Percentiles rank a stretch among this genome's conserved stretches.
These are phyloP conservation scores for Ampelocalamus luodianensis DNA, from an alignment of 176 grass and related monocot species.

Conservation along the genomic window DNA sequence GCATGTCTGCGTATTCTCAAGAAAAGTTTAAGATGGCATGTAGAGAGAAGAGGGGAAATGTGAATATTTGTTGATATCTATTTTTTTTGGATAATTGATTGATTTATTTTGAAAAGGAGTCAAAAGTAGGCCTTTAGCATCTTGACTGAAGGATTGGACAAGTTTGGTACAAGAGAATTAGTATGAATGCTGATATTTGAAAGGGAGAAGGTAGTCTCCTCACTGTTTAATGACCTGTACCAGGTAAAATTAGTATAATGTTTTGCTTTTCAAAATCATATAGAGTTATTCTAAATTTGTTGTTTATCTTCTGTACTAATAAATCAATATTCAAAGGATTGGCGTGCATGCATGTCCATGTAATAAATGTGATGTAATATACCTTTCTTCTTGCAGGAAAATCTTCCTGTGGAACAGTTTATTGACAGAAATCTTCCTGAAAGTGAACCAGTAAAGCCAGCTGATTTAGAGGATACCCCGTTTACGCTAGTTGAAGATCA, in stretches of 20 bases:
- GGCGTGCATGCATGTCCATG: conserved; percentile 24
- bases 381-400: conserved; percentile 66
- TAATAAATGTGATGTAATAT: conserved; percentile 13
- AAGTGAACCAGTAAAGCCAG: conserved; percentile 74
- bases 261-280: conserved; percentile 22
- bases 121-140: not conserved
- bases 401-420: conserved; percentile 61
- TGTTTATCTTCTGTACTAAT: conserved; percentile 25
- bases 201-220: not conserved
- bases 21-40: not conserved
- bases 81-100: not conserved
- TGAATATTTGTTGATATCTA: not conserved
- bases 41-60: not conserved
- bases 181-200: conserved; percentile 23
- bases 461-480: conserved; percentile 69
- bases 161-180: conserved; percentile 33
- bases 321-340: not conserved
- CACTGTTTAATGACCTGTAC: not conserved
- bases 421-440: conserved; percentile 70
- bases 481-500: conserved; percentile 79
- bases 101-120: not conserved
- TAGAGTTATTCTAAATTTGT: not conserved
- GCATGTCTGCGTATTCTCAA: not conserved
- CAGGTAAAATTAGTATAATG: not conserved
- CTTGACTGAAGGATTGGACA: not conserved